phyloP scores from a whole-genome alignment of 805 yeast genomes.

The Metschnikowia shivogae region DNA sequence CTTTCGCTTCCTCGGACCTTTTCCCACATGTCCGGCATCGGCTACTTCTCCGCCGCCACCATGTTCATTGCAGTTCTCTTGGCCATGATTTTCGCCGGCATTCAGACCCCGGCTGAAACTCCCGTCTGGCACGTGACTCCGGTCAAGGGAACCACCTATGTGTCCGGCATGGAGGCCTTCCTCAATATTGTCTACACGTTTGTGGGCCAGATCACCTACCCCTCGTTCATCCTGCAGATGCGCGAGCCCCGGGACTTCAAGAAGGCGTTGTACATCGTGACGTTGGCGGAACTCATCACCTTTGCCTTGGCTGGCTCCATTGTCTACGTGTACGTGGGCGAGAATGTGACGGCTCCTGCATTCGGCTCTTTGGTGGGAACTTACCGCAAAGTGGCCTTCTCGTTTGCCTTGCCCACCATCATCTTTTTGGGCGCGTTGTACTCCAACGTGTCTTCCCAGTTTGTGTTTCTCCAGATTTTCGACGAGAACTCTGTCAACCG shows the following conservation, averaged over 20 bases:
- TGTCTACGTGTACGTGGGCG: slow-evolving; percentile 56
- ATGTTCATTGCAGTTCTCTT: slow-evolving; percentile 55
- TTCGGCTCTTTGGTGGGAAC: slow-evolving; percentile 47
- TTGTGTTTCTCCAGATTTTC: slow-evolving; percentile 46
- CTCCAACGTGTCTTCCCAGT: slow-evolving; percentile 51
- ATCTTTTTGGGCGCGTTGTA: slow-evolving; percentile 54
- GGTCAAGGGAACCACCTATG: slow-evolving; percentile 48
- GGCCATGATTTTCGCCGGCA: slow-evolving; percentile 51
- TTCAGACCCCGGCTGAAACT: slow-evolving; percentile 41
- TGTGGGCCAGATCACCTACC: slow-evolving; percentile 62
- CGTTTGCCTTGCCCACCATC: slow-evolving; percentile 60
- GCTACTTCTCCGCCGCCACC: slow-evolving; percentile 50
- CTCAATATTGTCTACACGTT: slow-evolving; percentile 59
- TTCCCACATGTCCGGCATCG: slow-evolving; percentile 47
- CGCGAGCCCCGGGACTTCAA: slow-evolving; percentile 52
- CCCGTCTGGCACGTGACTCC: slow-evolving; percentile 34
- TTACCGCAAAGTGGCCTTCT: slow-evolving; percentile 51
- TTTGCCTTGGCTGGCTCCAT: slow-evolving; percentile 55
- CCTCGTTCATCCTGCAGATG: slow-evolving; percentile 61
- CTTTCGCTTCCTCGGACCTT: slow-evolving; percentile 56
- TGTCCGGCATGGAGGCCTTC: slow-evolving; percentile 51
- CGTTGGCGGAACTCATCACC: slow-evolving; percentile 45
- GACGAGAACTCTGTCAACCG: slow-evolving; percentile 40
- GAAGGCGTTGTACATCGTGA: slow-evolving; percentile 52
- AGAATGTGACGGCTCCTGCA: slow-evolving; percentile 55